phyloP scores from a whole-genome alignment of 2,329 filamentous ascomycete species.

The Alternaria novae-zelandiae region DNA sequence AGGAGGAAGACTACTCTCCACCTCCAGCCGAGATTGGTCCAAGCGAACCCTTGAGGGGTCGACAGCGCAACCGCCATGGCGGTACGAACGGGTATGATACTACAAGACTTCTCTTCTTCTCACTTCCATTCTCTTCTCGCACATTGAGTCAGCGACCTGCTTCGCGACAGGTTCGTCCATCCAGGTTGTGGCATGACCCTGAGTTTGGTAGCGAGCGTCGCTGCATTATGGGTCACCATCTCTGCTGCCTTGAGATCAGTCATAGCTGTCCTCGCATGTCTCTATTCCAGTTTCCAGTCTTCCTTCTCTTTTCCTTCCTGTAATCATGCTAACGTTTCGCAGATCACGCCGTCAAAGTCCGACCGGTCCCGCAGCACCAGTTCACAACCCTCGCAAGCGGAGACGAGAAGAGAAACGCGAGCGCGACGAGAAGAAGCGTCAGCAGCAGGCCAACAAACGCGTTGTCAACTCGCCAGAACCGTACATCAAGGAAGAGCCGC shows the following conservation, averaged over 20 bases:
- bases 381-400: constrained; percentile 59
- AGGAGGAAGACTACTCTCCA: constrained; percentile 54
- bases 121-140: constrained; percentile 27
- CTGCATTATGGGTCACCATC: neutral
- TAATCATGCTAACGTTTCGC: constrained; percentile 17
- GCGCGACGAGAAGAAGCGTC: constrained; percentile 42
- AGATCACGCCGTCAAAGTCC: constrained; percentile 54
- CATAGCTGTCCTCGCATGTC: neutral
- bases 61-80: constrained; percentile 32
- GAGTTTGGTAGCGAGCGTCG: neutral
- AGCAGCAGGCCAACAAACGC: constrained; percentile 46
- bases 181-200: neutral
- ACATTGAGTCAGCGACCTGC: neutral
- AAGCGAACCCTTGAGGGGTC: constrained; percentile 33
- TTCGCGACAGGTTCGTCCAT: neutral
- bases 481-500: constrained; percentile 67
- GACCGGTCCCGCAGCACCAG: constrained; percentile 48
- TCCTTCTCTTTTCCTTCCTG: neutral
- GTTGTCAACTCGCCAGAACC: constrained; percentile 51
- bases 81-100: constrained; percentile 41
- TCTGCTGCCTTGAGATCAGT: neutral
- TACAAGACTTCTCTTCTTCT: constrained; percentile 12
- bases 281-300: neutral
- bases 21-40: constrained; percentile 51
- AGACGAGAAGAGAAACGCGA: constrained; percentile 53